A percentile compares a stretch with the other conserved stretches of the same genome.
Evolutionary conservation across 2,329 filamentous ascomycete species (phyloP).

Genomic region (Blastomyces percursus): DNA sequence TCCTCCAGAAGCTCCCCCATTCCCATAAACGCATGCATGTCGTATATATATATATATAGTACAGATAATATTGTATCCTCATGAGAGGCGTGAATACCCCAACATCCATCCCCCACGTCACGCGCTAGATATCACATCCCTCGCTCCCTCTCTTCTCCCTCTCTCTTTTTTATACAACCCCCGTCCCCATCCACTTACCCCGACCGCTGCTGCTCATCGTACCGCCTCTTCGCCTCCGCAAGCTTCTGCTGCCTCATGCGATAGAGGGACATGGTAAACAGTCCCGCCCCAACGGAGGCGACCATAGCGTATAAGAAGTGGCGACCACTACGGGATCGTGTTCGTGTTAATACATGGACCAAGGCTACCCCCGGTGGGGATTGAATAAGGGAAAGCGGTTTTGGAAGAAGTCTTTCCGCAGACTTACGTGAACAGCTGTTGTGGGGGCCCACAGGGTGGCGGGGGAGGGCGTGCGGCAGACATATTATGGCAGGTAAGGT

Average conservation of each 20-base stretch:
- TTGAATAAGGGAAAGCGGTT: too few relatives aligned
- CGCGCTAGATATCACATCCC: not conserved
- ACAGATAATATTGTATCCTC: not conserved
- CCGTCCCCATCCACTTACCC: not conserved
- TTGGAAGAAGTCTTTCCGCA: too few relatives aligned
- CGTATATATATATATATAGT: not conserved
- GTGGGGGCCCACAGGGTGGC: not conserved
- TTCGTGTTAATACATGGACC: not conserved
- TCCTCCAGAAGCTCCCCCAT: not conserved
- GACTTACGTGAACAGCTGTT: constrained; percentile 1
- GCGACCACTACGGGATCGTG: not conserved
- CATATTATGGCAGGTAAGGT: not conserved
- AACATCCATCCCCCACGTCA: not conserved
- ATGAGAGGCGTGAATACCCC: not conserved
- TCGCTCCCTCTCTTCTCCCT: not conserved
- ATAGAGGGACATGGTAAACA: constrained; percentile 2
- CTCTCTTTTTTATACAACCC: not conserved
- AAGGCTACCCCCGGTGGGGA: too few relatives aligned
- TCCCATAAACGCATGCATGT: not conserved
- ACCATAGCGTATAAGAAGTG: constrained; percentile 4
- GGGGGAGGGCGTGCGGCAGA: constrained; percentile 8
- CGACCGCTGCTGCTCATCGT: not conserved
- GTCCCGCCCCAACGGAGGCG: not conserved
- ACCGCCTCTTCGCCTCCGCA: not conserved
- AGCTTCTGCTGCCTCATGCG: not conserved